Evolutionary conservation across 148 eudicot genomes (phyloP).

Genomic region (Spergularia bocconei): DNA sequence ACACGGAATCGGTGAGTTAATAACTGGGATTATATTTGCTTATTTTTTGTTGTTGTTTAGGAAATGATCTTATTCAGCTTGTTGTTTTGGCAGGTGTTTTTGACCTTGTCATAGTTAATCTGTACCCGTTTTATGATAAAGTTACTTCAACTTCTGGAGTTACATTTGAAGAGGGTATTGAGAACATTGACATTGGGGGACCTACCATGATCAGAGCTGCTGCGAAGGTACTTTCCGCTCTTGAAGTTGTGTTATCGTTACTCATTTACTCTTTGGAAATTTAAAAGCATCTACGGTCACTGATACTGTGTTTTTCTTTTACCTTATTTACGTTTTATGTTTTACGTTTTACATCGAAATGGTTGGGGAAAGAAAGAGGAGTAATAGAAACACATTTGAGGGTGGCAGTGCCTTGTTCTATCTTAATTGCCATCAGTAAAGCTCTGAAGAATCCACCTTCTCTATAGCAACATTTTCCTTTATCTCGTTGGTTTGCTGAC

Average conservation of each 20-base stretch:
- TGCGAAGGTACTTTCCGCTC: conserved; percentile 65
- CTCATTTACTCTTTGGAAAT: background rate
- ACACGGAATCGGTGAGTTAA: conserved; percentile 73
- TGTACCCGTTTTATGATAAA: conserved; percentile 94
- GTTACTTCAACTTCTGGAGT: conserved; percentile 69
- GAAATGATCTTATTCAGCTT: conserved; percentile 1
- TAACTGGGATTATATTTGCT: background rate
- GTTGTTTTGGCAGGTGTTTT: conserved; percentile 59
- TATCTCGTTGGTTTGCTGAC: too few species aligned
- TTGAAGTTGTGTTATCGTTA: background rate
- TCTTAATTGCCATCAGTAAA: too few species aligned
- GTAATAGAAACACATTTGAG: too few species aligned
- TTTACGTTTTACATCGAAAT: too few species aligned
- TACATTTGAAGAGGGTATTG: conserved; percentile 89
- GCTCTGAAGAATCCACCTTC: too few species aligned
- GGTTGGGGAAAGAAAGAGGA: too few species aligned
- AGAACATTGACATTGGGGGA: conserved; percentile 98
- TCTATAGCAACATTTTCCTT: too few species aligned
- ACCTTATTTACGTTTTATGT: too few species aligned
- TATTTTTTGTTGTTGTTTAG: background rate
- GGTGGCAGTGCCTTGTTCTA: too few species aligned
- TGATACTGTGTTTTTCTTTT: too few species aligned
- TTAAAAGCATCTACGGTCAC: too few species aligned
- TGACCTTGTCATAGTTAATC: conserved; percentile 91
- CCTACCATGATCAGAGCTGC: conserved; percentile 99